Evolutionary conservation across 805 yeast genomes (phyloP), one percentile per base, ranked within the genome.

Genomic region (Kuraishia ogatae): DNA sequence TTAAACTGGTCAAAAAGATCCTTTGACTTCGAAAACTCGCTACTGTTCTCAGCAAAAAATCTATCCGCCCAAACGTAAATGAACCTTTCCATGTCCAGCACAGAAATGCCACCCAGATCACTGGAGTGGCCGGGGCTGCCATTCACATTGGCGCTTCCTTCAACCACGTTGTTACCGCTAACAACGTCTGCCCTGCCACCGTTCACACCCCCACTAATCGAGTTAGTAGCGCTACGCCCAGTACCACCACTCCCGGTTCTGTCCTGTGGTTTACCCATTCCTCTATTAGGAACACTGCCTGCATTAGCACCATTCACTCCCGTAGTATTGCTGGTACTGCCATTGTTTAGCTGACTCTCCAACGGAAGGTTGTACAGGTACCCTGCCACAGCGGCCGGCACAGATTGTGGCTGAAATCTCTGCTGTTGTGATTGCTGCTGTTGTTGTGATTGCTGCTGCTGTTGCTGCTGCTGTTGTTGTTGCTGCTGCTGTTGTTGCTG

Each of bases 1-100:
- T 67, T 68, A 57, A 69, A 66, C 21, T 56, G 54, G 29, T 69
- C 66, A 51, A 69, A 68, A 1, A 67, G 39, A 35, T 60, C 63
- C 29, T 59, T 63, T 1, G 71, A 64, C 57, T 65, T 60, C n/a
- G 57, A 55, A 52, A 69, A 69, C 6, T 59, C 61, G 23, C 48
- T 54, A 39, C 59, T 58, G 55, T 62, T 62, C 28, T 66, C 65
- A 22, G 53, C 50, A 54, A 69, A 69, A 55, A 69, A 69, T 24
- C 63, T 56, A 48, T 67, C 71, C 6, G 69, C 64, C 57, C 66
- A 67, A 13, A 68, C 63, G 55, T 66, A 69, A 24, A 69, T 59
- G 39, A 69, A 64, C 54, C 60, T 64, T 54, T 69, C 73, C 68
- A 69, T 69, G 55, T 68, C 71, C 8, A 59, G 49, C 29, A 53